A percentile compares a stretch with the other conserved stretches of the same genome.
These are phyloP conservation scores for Cladorrhinum sp. DNA, from an alignment of 2,329 filamentous ascomycete species.

Conservation along the genomic window DNA sequence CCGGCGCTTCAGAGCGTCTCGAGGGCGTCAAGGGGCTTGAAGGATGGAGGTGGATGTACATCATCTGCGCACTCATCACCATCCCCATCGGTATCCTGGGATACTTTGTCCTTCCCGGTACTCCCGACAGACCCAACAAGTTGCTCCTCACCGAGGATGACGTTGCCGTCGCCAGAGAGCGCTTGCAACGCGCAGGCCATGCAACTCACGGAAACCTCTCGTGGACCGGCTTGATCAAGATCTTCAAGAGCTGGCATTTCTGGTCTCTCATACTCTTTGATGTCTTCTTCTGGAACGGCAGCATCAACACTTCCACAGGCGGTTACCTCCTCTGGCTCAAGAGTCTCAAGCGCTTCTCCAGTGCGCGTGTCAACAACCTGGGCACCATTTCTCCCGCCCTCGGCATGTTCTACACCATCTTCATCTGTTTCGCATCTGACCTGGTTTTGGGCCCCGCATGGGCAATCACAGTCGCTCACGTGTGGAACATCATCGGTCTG, in stretches of 20 bases:
- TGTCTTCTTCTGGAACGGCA: constrained; percentile 56
- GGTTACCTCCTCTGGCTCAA: constrained; percentile 59
- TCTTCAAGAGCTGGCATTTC: constrained; percentile 45
- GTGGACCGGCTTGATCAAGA: constrained; percentile 35
- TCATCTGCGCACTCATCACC: constrained; percentile 52
- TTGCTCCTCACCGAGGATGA: constrained; percentile 46
- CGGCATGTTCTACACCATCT: constrained; percentile 55
- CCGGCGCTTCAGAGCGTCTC: constrained; percentile 39
- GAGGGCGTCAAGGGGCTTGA: constrained; percentile 44
- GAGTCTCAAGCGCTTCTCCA: constrained; percentile 47
- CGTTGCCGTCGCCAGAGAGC: constrained; percentile 41
- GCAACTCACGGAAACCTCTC: constrained; percentile 36
- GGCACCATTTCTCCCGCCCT: constrained; percentile 51
- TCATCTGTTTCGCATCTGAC: constrained; percentile 54
- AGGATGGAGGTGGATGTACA: constrained; percentile 58
- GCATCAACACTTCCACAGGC: constrained; percentile 45
- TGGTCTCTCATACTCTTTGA: constrained; percentile 51
- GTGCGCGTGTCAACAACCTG: constrained; percentile 48
- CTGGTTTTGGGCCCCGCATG: constrained; percentile 50
- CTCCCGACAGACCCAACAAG: constrained; percentile 47
- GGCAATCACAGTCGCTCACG: constrained; percentile 51
- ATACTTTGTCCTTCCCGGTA: constrained; percentile 51
- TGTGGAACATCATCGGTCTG: constrained; percentile 51
- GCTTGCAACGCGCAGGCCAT: constrained; percentile 46
- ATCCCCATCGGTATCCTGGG: constrained; percentile 52